Conservation (phyloP, 2,329 filamentous ascomycete species). For the Colletotrichum nymphaeae region DNA sequence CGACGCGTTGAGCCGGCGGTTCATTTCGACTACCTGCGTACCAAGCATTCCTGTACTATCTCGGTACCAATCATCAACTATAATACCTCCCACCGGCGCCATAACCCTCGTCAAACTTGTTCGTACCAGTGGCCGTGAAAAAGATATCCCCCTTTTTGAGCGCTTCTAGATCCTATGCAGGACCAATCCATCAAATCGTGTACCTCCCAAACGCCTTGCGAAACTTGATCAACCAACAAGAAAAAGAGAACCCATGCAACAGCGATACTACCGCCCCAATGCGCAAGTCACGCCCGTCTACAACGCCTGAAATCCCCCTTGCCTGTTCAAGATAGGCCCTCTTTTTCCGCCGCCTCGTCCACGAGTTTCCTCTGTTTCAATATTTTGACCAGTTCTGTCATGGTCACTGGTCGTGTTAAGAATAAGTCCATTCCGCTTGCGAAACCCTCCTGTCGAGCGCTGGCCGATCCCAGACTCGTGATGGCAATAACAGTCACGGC, state of each 20-base stretch:
- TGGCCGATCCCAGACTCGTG: conserved; percentile 54
- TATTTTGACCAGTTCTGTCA: conserved; percentile 44
- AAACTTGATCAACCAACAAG: not conserved
- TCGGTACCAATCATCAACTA: not conserved
- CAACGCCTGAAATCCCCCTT: not conserved
- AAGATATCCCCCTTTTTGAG: not conserved
- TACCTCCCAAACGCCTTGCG: conserved; percentile 27
- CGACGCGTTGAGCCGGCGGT: not conserved
- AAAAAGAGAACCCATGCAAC: not conserved
- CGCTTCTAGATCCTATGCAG: conserved; percentile 16
- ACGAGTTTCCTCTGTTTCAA: conserved; percentile 27
- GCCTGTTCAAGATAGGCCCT: not conserved
- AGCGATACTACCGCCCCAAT: not conserved
- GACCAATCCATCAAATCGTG: conserved; percentile 5
- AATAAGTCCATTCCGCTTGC: conserved; percentile 58
- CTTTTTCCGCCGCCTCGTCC: conserved; percentile 18
- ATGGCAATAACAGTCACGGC: conserved; percentile 57
- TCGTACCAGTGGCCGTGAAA: not conserved
- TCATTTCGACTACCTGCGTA: not conserved
- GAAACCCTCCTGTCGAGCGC: conserved; percentile 57
- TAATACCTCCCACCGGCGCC: not conserved
- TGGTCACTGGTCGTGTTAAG: conserved; percentile 57
- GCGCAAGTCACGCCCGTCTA: not conserved
- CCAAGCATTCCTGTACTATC: not conserved
- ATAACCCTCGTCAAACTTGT: not conserved